Evolutionary conservation across 2,329 filamentous ascomycete genomes (phyloP), one percentile per base, ranked within the genome.

Genomic region (Penicillium digitatum): DNA sequence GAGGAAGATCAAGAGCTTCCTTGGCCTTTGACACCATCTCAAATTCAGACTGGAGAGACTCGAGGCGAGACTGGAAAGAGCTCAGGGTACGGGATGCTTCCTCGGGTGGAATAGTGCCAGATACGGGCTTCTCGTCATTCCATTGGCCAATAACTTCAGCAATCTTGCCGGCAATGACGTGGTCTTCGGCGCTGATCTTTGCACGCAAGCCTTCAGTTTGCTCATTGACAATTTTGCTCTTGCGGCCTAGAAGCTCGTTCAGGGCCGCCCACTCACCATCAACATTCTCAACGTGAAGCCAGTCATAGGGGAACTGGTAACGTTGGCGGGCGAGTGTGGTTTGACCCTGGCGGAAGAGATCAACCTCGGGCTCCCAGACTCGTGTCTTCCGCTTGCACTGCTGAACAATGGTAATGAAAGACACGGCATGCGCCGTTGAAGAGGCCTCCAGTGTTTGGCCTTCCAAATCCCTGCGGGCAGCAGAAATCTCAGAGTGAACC

Each of bases 321-420:
- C 95, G 86, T 71, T 97, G 91, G 54, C 95, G 87, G 42, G 88
- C 85, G 34, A 99, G 82, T 0, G 92, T 95, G 20, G 91, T 94
- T 74, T 97, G 91, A 50, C 95, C 94, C 75, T 97, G 92, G 29
- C 91, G 86, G 79, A 99, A 99, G 45, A 90, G 88, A 66, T 96
- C 92, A 38, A 99, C 90, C 71, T 99, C 94, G 0, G 93, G 93
- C 7, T 90, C 91, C 94, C 94, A 99, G 4, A 87, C 79, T 73
- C 91, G 93, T 48, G 95, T 92, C 71, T 95, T 95, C 47, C 91
- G 87, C 78, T 95, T 95, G 77, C 91, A 96, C 68, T 90, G 90
- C 75, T 99, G 94, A 5, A 99, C 94, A 51, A 93, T 92, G 0
- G 95, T 99, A 69, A 99, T 99, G 75, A 99, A 99, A 35, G 94